Evolutionary conservation across 257 asterid genomes (phyloP).

Genomic region (Nicotiana tabacum): DNA sequence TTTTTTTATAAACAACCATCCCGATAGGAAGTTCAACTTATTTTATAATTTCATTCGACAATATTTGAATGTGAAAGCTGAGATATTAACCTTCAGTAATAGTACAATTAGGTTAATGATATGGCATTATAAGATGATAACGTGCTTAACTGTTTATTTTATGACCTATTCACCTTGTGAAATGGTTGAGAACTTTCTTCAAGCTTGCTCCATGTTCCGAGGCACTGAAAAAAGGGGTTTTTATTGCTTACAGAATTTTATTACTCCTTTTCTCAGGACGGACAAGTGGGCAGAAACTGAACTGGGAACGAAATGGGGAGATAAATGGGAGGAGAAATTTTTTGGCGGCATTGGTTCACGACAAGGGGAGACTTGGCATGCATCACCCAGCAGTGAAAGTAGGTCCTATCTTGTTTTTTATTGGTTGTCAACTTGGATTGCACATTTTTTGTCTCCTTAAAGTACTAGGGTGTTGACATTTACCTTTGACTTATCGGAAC

Average conservation of each 20-base stretch:
- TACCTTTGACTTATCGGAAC: neutral
- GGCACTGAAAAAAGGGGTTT: neutral
- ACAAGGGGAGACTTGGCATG: constrained; percentile 99
- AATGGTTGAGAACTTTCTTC: neutral
- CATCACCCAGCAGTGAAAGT: constrained; percentile 67
- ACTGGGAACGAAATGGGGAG: constrained; percentile 98
- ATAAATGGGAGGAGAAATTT: constrained; percentile 97
- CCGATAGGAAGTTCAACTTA: neutral
- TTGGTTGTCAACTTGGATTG: neutral
- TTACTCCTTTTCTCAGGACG: constrained; percentile 56
- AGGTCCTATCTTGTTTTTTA: constrained; percentile 18
- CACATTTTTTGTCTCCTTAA: neutral
- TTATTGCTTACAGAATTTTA: neutral
- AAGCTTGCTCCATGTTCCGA: neutral
- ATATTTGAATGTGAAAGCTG: neutral
- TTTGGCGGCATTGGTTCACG: constrained; percentile 90
- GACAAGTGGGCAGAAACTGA: constrained; percentile 99
- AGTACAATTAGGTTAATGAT: neutral
- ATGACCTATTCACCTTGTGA: neutral
- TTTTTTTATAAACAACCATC: neutral
- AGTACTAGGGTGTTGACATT: neutral
- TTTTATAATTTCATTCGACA: neutral
- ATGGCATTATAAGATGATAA: neutral
- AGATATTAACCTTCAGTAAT: neutral
- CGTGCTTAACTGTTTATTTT: neutral